Conservation (phyloP, 371 early-diverging fungal species). For the Haplosporangium sp. region DNA sequence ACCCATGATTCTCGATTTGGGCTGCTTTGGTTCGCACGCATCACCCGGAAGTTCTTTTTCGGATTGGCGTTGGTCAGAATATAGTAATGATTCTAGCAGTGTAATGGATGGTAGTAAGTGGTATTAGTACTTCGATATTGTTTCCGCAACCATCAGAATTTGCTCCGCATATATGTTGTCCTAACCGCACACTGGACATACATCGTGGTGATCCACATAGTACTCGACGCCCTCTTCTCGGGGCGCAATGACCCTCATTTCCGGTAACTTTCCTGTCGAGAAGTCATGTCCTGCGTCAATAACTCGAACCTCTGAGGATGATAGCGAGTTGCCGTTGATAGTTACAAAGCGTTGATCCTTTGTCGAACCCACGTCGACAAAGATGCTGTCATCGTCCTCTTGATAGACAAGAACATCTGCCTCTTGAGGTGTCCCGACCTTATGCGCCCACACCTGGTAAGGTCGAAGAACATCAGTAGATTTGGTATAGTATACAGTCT, state of each 20-base stretch:
- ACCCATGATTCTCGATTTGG: slow-evolving; percentile 65
- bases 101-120: background rate
- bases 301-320: slow-evolving; percentile 79
- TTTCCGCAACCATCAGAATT: no score
- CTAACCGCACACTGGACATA: slow-evolving; percentile 37
- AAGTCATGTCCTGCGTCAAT: slow-evolving; percentile 64
- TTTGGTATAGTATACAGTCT: slow-evolving; percentile 77
- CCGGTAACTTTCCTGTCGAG: slow-evolving; percentile 42
- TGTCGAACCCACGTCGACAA: slow-evolving; percentile 84
- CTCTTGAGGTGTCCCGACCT: slow-evolving; percentile 64
- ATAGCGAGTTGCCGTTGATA: slow-evolving; percentile 79
- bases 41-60: slow-evolving; percentile 71
- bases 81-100: slow-evolving; percentile 68
- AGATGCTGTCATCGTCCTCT: slow-evolving; percentile 74
- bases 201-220: slow-evolving; percentile 85
- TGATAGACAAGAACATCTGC: slow-evolving; percentile 75
- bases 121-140: no score
- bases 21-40: slow-evolving; percentile 59
- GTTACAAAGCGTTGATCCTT: slow-evolving; percentile 83
- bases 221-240: slow-evolving; percentile 75
- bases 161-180: no score
- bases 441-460: slow-evolving; percentile 68
- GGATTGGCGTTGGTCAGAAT: slow-evolving; percentile 79
- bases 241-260: slow-evolving; percentile 64
- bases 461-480: slow-evolving; percentile 81